Evolutionary conservation across 768 basidiomycete genomes (phyloP), one percentile per base, ranked within the genome.

Genomic region (Russula lepida): DNA sequence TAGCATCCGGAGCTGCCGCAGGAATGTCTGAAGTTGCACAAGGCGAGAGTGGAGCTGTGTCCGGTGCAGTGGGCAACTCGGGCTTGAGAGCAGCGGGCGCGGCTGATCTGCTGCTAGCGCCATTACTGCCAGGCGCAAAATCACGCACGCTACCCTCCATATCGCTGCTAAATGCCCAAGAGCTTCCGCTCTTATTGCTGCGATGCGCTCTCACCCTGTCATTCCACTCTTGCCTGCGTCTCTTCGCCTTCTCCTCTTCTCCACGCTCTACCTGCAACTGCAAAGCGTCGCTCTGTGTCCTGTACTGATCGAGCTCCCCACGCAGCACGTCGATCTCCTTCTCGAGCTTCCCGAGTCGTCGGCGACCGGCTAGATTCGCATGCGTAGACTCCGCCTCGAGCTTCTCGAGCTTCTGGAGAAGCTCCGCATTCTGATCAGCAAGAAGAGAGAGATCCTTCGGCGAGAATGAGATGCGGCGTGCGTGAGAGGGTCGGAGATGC

Each of bases 401-500:
- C 62, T 80, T 79, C 72, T 92, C 86, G 6, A 94, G 78, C 65
- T 90, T 89, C 27, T 78, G 73, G 4, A 89, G 73, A 17, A 94
- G 83, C 64, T 93, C 89, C 0, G 85, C 83, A 67, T 94, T 94
- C 73, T 94, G 90, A 68, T 90, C 88, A 0, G 88, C 81, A 46
- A 93, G 81, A 7, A 81, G 76, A 3, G 84, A 81, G 28, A 93
- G 78, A 60, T 91, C 89, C 17, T 79, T 74, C 1, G 84, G 83
- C 4, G 85, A 83, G 57, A 88, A 80, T 48, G 87, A 84, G 47
- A 87, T 78, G 53, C 81, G 78, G 37, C 79, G 77, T 1, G 74
- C 64, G 55, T 60, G 69, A 43, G 58, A 65, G 74, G 77, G 17
- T 55, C 51, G 58, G 64, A 68, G 2, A 65, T 64, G 21, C 19